phyloP scores from a whole-genome alignment of 495 filamentous ascomycete genomes.

The Neurospora sp. region DNA sequence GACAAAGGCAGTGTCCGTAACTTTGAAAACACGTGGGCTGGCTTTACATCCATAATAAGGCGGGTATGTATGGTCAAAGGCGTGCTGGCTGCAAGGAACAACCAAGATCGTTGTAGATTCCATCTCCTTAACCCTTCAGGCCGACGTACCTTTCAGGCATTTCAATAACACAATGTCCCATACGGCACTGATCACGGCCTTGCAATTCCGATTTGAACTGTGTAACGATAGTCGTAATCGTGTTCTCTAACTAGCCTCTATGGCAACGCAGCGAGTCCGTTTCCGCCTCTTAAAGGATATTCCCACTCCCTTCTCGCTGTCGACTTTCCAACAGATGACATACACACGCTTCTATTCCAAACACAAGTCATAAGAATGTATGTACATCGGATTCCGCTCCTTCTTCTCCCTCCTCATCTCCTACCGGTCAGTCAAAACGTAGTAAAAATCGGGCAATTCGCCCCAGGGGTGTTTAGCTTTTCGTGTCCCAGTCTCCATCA shows the following conservation, averaged over 20 bases:
- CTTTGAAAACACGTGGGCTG: background rate
- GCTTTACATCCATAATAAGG: background rate
- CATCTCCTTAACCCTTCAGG: background rate
- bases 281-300: background rate
- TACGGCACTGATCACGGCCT: background rate
- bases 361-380: background rate
- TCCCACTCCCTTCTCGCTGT: background rate
- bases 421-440: background rate
- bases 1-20: background rate
- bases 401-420: background rate
- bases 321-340: background rate
- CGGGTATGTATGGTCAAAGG: background rate
- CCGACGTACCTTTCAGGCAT: background rate
- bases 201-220: background rate
- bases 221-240: background rate
- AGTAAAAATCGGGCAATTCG: background rate
- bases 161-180: background rate
- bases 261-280: background rate
- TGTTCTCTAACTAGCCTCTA: background rate
- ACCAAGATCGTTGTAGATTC: background rate
- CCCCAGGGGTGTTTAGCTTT: background rate
- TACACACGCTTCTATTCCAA: background rate
- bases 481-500: background rate
- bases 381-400: background rate
- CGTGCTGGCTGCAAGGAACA: background rate